Percentiles rank a stretch among this genome's conserved stretches.
phyloP scores from a whole-genome alignment of 495 filamentous ascomycete genomes.

The Jackrogersella multiformis region DNA sequence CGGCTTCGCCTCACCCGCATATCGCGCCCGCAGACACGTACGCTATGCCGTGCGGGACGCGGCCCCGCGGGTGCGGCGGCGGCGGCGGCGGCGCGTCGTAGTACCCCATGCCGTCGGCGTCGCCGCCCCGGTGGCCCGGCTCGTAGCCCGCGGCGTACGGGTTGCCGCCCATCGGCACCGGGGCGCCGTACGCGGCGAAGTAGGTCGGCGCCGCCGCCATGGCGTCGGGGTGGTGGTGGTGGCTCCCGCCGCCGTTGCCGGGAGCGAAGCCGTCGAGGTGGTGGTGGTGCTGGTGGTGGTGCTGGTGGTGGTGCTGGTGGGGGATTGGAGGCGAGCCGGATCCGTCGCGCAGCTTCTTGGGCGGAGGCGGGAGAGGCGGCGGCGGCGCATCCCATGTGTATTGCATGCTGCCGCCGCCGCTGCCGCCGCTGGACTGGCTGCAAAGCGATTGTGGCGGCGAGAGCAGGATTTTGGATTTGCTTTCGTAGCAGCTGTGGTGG shows the following conservation, averaged over 20 bases:
- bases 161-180: not conserved
- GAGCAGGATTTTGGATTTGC: constrained; percentile 10
- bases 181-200: constrained; percentile 1
- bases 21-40: not conserved
- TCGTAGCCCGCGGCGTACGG: not conserved
- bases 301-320: no score
- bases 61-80: not conserved
- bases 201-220: constrained; percentile 7
- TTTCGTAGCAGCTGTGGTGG: constrained; percentile 9
- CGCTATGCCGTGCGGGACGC: not conserved
- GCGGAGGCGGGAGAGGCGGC: not conserved
- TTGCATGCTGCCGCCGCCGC: not conserved
- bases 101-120: not conserved
- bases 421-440: not conserved
- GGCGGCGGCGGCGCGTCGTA: not conserved
- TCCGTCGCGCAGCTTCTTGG: not conserved
- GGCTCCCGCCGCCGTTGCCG: not conserved
- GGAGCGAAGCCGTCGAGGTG: not conserved
- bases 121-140: not conserved
- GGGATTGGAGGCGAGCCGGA: no score
- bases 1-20: no score
- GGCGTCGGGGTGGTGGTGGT: not conserved
- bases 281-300: not conserved
- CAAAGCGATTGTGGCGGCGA: not conserved
- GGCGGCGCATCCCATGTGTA: constrained; percentile 5